phyloP scores from a whole-genome alignment of 257 asterid species.

The Cordia subcordata region DNA sequence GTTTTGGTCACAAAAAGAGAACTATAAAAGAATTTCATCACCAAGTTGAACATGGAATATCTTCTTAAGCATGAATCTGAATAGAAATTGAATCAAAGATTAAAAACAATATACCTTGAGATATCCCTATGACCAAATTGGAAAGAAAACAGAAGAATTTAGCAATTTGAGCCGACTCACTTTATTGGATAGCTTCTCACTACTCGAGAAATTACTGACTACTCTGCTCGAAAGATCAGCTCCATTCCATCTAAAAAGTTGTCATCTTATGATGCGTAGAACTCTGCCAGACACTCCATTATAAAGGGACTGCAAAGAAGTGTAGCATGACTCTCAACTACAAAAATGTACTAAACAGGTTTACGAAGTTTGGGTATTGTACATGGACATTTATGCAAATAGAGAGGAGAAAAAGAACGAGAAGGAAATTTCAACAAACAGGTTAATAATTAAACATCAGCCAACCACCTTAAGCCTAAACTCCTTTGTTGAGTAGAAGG shows the following conservation, averaged over 20 bases:
- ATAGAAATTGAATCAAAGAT: neutral
- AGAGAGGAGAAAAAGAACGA: no score
- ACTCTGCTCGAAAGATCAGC: constrained; percentile 84
- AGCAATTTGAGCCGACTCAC: constrained; percentile 47
- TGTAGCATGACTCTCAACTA: neutral
- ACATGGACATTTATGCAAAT: neutral
- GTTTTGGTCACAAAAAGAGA: no score
- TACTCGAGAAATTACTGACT: constrained; percentile 40
- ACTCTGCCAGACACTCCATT: constrained; percentile 79
- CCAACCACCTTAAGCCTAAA: no score
- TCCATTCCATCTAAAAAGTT: constrained; percentile 75
- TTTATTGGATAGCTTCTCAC: constrained; percentile 30
- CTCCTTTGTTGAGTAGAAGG: no score
- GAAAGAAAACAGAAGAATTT: constrained; percentile 60
- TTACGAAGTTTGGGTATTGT: neutral
- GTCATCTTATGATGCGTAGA: constrained; percentile 84
- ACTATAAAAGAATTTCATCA: no score
- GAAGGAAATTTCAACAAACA: no score
- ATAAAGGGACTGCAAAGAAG: constrained; percentile 65
- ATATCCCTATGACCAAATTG: constrained; percentile 41
- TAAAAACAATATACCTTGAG: constrained; percentile 40
- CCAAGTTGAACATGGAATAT: neutral
- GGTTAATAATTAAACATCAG: no score
- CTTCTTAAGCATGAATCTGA: neutral
- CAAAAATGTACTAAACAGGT: neutral